Evolutionary conservation across 306 rosid species (phyloP).

Genomic region (Vigna trinervia): DNA sequence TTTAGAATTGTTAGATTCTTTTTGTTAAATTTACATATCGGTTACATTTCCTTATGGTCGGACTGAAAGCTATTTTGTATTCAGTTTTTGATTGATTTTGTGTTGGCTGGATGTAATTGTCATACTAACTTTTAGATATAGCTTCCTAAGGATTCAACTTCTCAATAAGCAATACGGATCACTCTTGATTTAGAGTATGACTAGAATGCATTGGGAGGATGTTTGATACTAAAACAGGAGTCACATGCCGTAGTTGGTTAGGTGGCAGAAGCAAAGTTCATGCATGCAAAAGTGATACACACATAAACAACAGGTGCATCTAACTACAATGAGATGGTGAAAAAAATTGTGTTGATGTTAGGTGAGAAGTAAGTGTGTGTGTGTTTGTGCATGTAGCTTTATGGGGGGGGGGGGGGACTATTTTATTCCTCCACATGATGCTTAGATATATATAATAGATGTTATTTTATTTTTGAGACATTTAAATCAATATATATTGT

Average conservation of each 20-base stretch:
- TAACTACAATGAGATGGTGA: not conserved
- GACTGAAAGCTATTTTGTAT: not conserved
- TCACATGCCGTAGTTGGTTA: not conserved
- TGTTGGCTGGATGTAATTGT: not conserved
- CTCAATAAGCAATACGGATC: not conserved
- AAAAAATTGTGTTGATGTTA: not conserved
- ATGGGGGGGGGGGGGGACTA: not conserved
- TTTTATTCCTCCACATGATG: not conserved
- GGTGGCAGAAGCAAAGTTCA: not conserved
- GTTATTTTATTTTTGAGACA: not conserved
- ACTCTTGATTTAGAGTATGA: slow-evolving; percentile 22
- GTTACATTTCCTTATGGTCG: slow-evolving; percentile 16
- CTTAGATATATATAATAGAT: not conserved
- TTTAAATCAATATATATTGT: not conserved
- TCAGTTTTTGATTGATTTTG: not conserved
- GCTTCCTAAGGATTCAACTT: slow-evolving; percentile 7
- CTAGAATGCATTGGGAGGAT: not conserved
- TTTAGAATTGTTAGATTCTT: slow-evolving; percentile 1
- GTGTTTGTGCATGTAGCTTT: not conserved
- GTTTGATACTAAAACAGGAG: not conserved
- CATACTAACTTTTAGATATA: slow-evolving; percentile 12
- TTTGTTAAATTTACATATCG: slow-evolving; percentile 7
- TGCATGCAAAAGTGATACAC: not conserved
- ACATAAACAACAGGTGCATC: not conserved
- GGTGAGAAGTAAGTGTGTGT: not conserved